Evolutionary conservation across 2,329 filamentous ascomycete genomes (phyloP).

Genomic region (Catunica adiposa): DNA sequence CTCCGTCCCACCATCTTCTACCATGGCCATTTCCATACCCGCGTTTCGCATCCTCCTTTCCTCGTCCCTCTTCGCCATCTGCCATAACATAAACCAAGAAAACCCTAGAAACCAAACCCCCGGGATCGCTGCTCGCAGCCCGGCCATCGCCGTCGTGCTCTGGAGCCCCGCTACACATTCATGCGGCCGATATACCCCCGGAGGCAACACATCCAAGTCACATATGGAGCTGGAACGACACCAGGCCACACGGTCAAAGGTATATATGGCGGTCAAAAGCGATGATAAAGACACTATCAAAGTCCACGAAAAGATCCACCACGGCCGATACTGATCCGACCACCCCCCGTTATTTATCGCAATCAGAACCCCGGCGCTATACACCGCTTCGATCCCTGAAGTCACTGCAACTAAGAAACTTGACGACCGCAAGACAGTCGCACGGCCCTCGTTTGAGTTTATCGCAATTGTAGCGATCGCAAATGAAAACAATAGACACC

Average conservation of each 20-base stretch:
- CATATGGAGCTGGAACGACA: constrained; percentile 1
- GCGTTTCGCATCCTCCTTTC: no score
- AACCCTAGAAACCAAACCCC: not conserved
- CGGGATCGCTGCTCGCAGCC: not conserved
- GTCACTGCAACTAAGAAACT: constrained; percentile 9
- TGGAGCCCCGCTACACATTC: constrained; percentile 6
- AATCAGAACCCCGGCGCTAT: not conserved
- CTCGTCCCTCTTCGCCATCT: not conserved
- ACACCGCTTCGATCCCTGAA: constrained; percentile 3
- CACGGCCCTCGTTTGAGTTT: not conserved
- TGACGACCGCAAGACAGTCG: not conserved
- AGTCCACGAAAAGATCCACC: constrained; percentile 4
- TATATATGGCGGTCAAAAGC: not conserved
- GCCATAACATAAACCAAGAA: constrained; percentile 2
- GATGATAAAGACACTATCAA: not conserved
- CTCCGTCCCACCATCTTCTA: not conserved
- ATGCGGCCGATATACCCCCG: not conserved
- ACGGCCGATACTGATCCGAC: not conserved
- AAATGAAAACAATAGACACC: constrained; percentile 7
- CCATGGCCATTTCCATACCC: not conserved
- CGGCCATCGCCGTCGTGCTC: constrained; percentile 6
- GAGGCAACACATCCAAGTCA: not conserved
- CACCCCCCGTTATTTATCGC: not conserved
- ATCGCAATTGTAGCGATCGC: constrained; percentile 6
- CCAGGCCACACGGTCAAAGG: constrained; percentile 5